Percentiles rank a stretch among this genome's conserved stretches.
Evolutionary conservation across 768 basidiomycete genomes (phyloP).

Genomic region (Omphalotus guepiniiformis): DNA sequence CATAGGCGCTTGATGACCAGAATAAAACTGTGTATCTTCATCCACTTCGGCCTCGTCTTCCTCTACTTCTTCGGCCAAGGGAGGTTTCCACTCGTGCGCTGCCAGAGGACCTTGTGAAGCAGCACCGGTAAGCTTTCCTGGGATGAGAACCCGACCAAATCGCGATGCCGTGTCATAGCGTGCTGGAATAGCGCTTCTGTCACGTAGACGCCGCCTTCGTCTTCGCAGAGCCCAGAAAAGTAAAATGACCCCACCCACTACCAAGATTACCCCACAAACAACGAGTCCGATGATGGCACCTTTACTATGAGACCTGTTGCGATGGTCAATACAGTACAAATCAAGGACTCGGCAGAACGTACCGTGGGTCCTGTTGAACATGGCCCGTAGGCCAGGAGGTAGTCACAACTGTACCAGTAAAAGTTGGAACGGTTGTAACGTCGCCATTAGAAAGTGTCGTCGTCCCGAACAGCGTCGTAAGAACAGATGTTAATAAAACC

Average conservation of each 20-base stretch:
- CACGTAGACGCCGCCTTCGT: background rate
- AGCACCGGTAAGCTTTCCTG: background rate
- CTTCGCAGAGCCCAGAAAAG: background rate
- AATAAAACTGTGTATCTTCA: background rate
- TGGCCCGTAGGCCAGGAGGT: constrained; percentile 3
- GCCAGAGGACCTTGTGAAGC: background rate
- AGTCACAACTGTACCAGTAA: background rate
- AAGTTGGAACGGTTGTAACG: background rate
- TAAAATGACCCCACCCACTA: background rate
- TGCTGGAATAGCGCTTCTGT: background rate
- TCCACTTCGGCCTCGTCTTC: background rate
- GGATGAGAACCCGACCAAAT: constrained; percentile 2
- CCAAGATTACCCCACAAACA: background rate
- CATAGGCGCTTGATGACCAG: background rate
- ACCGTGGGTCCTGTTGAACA: constrained; percentile 2
- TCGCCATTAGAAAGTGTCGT: constrained; percentile 1
- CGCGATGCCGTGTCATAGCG: background rate
- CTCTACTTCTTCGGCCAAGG: background rate
- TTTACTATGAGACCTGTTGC: constrained; percentile 6
- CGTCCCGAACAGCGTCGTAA: constrained; percentile 1
- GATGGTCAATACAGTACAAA: too few relatives aligned
- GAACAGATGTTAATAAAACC: too few relatives aligned
- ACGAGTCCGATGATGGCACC: constrained; percentile 2
- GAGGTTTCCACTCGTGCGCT: constrained; percentile 3
- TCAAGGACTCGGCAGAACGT: too few relatives aligned